Evolutionary conservation across 306 rosid genomes (phyloP).

Genomic region (Carpinus viminea): DNA sequence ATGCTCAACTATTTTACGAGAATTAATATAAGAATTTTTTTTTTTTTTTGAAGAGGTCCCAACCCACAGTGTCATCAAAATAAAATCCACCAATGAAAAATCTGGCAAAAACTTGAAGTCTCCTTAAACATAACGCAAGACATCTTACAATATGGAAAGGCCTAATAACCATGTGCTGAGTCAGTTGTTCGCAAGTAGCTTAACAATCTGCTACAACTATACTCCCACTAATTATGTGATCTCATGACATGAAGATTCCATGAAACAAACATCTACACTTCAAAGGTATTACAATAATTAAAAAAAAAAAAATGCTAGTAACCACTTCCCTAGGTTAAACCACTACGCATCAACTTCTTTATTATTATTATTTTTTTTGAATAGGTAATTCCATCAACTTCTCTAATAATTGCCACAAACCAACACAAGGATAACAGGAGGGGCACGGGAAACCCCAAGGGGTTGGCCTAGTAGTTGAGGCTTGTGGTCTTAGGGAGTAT

Average conservation of each 20-base stretch:
- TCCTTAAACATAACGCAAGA: neutral
- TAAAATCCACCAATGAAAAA: neutral
- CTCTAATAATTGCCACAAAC: neutral
- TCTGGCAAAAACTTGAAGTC: neutral
- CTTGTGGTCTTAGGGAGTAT: too few species aligned
- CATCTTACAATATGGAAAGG: neutral
- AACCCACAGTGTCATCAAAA: neutral
- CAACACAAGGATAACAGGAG: neutral
- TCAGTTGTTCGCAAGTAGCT: neutral
- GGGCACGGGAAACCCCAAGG: neutral
- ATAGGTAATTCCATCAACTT: neutral
- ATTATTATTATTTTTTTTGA: too few species aligned
- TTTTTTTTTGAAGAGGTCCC: neutral
- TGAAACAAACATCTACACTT: neutral
- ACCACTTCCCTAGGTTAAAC: neutral
- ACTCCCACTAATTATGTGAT: too few species aligned
- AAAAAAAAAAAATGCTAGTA: too few species aligned
- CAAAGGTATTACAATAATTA: too few species aligned
- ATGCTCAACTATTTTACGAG: neutral
- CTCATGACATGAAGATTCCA: neutral
- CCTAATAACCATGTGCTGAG: neutral
- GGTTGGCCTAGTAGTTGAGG: too few species aligned
- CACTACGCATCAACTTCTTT: neutral
- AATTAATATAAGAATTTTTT: too few species aligned
- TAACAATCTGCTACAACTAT: neutral